Evolutionary conservation across 441 rosid species (phyloP), one percentile per base, ranked within the genome.

Genomic region (Adansonia grandidieri): DNA sequence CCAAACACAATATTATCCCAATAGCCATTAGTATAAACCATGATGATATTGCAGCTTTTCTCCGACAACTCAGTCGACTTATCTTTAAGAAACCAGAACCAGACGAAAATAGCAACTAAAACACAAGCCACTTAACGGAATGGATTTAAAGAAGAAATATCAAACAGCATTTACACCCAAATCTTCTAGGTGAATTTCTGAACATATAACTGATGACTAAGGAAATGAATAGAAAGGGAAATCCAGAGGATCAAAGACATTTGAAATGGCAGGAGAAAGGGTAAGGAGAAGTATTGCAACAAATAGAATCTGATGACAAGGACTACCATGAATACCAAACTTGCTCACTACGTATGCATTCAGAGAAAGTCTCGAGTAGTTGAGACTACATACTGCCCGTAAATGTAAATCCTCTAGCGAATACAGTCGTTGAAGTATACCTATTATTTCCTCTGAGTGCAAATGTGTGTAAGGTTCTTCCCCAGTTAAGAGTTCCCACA

Each of bases 401-500:
- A 19, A 19, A 57, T 17, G 37, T 32, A 57, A 19, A 56, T 56
- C 24, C 10, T 56, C 61, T 17, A 6, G 24, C 0, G 3, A 57
- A 57, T 57, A 17, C 3, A 19, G 11, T 57, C 28, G 28, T 57
- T 57, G 9, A 57, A 19, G 5, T 19, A 19, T 57, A 57, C 62
- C 62, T 57, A 57, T 19, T 57, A 57, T 17, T 57, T 57, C 62
- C 24, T 57, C 9, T 19, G 62, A 89, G 71, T 91, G 98, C 94
- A 90, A 85, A 77, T 90, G 92, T 57, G 97, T 85, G 84, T 96
- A 96, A 72, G 99, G 99, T 85, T 96, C 98, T 68, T 96, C 93
- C 62, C 98, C 99, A 1, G 97, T 93, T 42, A 96, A 96, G 85
- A 96, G 73, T 86, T 96, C 99, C 98, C 98, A 96, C 99, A 96